Base-by-base conservation (phyloP, 2,329 filamentous ascomycete species). In the Aspergillus aculeatinus region DNA sequence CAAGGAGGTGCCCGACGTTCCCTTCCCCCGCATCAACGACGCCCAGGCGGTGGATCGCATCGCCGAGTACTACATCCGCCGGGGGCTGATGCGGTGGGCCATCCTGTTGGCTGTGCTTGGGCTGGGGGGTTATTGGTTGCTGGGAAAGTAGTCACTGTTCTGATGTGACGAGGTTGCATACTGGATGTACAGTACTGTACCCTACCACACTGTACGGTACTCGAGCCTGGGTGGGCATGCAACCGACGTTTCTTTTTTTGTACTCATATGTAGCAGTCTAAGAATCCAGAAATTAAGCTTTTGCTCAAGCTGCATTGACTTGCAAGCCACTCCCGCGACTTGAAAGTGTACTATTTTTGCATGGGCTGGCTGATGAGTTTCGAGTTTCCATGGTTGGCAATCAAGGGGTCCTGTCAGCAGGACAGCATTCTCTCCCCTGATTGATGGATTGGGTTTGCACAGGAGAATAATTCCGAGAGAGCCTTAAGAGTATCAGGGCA, bases 1-100 rank as follows among this genome's bases (percentile, higher is more conserved):
- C 0, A 76, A 74, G 42, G 70, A 75, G 11, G 67, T 76, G 0
- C 79, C 79, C 12, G 67, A 70, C 39, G 55, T 67, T 25, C 68
- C 72, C 0, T 81, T 80, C 62, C 79, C 79, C 0, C 65, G 67
- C n/a, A 51, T 71, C 2, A 80, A 79, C 58, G 76, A 77, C 52
- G 64, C 65, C 0, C 66, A 68, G 21, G 67, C 61, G 2, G 64
- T 71, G 27, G 61, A 62, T 25, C 48, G 55, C 11, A 64, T 65
- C 16, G 62, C 64, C 1, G 59, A 51, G n/a, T 55, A 62, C 48
- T 66, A 71, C 62, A 60, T 73, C 21, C 59, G 62, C n/a, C 64
- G 69, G 7, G 73, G 70, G 0, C 59, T 75, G 48, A 65, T 62
- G 27, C 61, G 68, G 2, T 75, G 73, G 73, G 68, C 62, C 12